phyloP scores from a whole-genome alignment of 2,329 filamentous ascomycete species.

The Ophiostoma triangulosporum region DNA sequence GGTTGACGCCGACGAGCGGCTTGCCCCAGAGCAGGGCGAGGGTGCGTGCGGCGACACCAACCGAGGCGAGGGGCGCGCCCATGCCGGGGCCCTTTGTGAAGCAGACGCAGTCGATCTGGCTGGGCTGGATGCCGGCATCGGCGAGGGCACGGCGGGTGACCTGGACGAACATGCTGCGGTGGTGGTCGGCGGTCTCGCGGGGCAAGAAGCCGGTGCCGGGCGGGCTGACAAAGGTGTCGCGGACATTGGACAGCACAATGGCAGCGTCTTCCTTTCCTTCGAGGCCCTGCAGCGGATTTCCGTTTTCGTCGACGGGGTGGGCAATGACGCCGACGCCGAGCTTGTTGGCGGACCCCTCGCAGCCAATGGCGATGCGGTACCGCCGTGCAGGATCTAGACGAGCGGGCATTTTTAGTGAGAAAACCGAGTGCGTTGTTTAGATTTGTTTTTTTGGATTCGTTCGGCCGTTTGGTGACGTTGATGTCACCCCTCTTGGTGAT shows the following conservation, averaged over 20 bases:
- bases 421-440: too few relatives aligned
- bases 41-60: constrained; percentile 71
- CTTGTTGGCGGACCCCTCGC: constrained; percentile 95
- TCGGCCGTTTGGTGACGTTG: not conserved
- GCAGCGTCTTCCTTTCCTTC: constrained; percentile 34
- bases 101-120: constrained; percentile 80
- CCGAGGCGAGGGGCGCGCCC: constrained; percentile 80
- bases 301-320: constrained; percentile 37
- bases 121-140: constrained; percentile 46
- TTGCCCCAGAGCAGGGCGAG: constrained; percentile 74
- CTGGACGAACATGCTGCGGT: constrained; percentile 69
- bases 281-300: constrained; percentile 6
- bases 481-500: not conserved
- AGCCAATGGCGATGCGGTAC: constrained; percentile 42
- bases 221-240: constrained; percentile 84
- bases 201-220: constrained; percentile 90
- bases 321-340: constrained; percentile 85
- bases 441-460: too few relatives aligned
- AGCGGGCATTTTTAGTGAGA: too few relatives aligned
- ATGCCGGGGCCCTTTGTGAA: constrained; percentile 94
- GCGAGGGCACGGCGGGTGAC: constrained; percentile 69
- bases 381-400: constrained; percentile 16
- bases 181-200: constrained; percentile 89
- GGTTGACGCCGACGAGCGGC: constrained; percentile 88
- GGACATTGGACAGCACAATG: constrained; percentile 77